A percentile compares a stretch with the other conserved stretches of the same genome.
Evolutionary conservation across 2,329 filamentous ascomycete species (phyloP).

Genomic region (Nothophoma quercina): DNA sequence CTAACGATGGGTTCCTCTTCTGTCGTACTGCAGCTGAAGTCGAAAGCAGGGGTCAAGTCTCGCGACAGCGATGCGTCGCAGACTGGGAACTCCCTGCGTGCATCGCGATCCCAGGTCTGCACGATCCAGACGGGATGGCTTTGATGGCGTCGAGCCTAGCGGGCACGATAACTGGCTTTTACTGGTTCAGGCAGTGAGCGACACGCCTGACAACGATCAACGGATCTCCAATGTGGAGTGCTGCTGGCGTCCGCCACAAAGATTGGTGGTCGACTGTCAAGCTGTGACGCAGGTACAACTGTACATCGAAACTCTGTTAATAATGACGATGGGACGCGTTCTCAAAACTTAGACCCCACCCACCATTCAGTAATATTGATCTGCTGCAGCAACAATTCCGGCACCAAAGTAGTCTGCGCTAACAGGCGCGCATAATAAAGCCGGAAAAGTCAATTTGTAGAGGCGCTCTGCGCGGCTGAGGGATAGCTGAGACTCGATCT

Average conservation of each 20-base stretch:
- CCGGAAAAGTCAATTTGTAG: constrained; percentile 10
- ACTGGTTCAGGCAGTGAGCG: constrained; percentile 37
- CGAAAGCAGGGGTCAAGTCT: constrained; percentile 19
- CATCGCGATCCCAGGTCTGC: constrained; percentile 39
- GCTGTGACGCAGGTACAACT: constrained; percentile 43
- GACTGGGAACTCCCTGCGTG: constrained; percentile 36
- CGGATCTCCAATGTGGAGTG: constrained; percentile 35
- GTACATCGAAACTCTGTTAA: constrained; percentile 13
- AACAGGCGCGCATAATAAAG: constrained; percentile 9
- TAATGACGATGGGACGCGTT: constrained; percentile 3
- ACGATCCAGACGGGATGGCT: constrained; percentile 46
- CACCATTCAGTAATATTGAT: constrained; percentile 13
- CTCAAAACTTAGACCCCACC: constrained; percentile 9
- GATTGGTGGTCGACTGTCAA: constrained; percentile 29
- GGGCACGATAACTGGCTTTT: constrained; percentile 39
- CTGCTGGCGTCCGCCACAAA: constrained; percentile 41
- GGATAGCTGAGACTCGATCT: constrained; percentile 7
- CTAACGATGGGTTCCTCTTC: constrained; percentile 10
- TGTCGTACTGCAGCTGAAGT: constrained; percentile 24
- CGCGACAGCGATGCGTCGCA: constrained; percentile 15
- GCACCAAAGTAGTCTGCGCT: constrained; percentile 13
- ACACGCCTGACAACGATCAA: constrained; percentile 37
- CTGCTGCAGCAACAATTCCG: constrained; percentile 19
- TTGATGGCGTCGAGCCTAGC: constrained; percentile 41
- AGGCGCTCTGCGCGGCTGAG: constrained; percentile 18